Base-by-base conservation (phyloP, 1,139 yeast genomes). In the Candida anutae region DNA sequence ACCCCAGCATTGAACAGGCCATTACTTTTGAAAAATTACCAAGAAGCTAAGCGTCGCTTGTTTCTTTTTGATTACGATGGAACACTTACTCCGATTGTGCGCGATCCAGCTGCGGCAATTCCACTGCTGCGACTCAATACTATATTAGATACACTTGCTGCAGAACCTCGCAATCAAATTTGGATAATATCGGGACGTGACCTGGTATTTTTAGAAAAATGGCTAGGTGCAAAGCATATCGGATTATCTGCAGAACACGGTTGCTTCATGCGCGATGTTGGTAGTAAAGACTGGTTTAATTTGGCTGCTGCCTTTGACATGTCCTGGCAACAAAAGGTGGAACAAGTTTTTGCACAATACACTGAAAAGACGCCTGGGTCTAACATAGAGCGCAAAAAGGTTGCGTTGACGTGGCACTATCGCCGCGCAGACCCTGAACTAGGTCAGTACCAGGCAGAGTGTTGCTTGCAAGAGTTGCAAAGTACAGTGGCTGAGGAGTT, bases 101-200 rank as follows among this genome's bases (percentile, higher is more conserved):
- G 77, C 23, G 97, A 90, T 43, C 99, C 99, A 1, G 87, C 93
- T n/a, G 96, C 98, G 0, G 98, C 98, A 1, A 82, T 90, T 27
- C 99, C 99, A 2, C 77, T 94, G 1, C 76, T 79, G 6, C 69
- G 81, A 40, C 62, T 90, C 28, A 68, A 75, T 36, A 56, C 62
- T 11, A 74, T 81, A 6, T 57, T 93, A 34, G 65, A 70, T 22
- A 58, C 64, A 18, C 63, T 93, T 31, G 63, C 81, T 2, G 64
- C 65, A 3, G 97, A 90, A 50, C 90, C 93, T 3, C 67, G 68
- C 36, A 93, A 93, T 54, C 79, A 76, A 47, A 80, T 93, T 25
- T 93, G 98, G 98, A 75, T 93, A 35, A 88, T 93, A 35, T 81
- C 94, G 24, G 99, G 99, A 5, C 76, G 99, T 42, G 99, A 93